Evolutionary conservation across 2,329 filamentous ascomycete species (phyloP), one percentile per base, ranked within the genome.

Genomic region (Epichloe coenophiala): DNA sequence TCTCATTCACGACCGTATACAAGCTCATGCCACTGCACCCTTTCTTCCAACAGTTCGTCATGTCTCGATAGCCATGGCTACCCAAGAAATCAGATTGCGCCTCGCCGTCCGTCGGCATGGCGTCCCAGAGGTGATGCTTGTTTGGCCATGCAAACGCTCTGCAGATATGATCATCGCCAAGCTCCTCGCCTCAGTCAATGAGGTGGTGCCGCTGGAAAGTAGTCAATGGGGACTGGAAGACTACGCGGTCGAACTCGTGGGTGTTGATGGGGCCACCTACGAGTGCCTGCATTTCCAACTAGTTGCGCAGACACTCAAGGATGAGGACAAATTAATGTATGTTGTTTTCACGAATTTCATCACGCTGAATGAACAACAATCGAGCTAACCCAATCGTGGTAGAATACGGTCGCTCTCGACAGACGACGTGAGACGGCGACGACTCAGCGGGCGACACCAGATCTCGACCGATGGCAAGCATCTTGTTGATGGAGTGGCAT

Each of bases 201-300:
- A 86, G 42, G 75, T 86, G 15, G 71, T 96, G 2, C 89, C 90
- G 0, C 78, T 97, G 0, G 89, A 95, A 68, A 81, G 83, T 51
- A 75, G 75, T 39, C 74, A 88, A 53, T 95, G 88, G 88, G 88
- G 88, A 0, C 69, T 95, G 3, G 90, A 96, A 60, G 88, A 96
- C 63, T 97, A 97, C 65, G 78, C 78, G 8, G 87, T 95, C 33
- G 86, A 94, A 65, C 74, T 95, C 3, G 66, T 66, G 19, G 73
- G 76, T 50, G 59, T 61, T 31, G 67, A 70, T 38, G 76, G 75
- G n/a, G 71, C 67, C 17, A 81, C 78, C 44, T 96, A 87, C 57
- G 91, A 97, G 67, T 93, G 88, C 59, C 68, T 96, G 51, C 91
- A 96, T 68, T 97, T 88, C 60, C 84, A 88, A 63, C 73, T 77